Evolutionary conservation across 2,329 filamentous ascomycete species (phyloP).

Genomic region (Ophiostoma quercus): DNA sequence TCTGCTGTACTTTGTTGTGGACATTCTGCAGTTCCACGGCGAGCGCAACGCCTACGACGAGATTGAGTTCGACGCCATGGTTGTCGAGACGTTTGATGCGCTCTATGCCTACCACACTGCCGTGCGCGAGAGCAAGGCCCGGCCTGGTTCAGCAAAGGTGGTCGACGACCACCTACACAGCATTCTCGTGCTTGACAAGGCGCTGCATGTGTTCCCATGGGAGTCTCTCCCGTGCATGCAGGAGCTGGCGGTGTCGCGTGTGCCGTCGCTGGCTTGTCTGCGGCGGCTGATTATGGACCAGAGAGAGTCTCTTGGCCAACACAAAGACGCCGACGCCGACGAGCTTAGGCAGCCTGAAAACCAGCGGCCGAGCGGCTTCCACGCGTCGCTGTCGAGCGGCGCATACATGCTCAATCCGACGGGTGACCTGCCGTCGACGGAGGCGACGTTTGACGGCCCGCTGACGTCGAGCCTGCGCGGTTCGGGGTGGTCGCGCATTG

Average conservation of each 20-base stretch:
- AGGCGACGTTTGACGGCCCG: constrained; percentile 64
- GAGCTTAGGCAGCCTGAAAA: constrained; percentile 21
- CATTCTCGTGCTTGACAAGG: constrained; percentile 85
- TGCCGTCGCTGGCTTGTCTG: constrained; percentile 80
- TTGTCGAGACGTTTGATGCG: constrained; percentile 80
- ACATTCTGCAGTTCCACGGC: constrained; percentile 93
- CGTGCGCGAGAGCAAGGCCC: neutral
- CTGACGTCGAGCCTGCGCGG: constrained; percentile 58
- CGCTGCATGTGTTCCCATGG: constrained; percentile 89
- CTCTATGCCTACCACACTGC: constrained; percentile 67
- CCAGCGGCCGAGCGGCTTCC: constrained; percentile 42
- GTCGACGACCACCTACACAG: constrained; percentile 55
- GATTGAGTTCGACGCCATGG: constrained; percentile 89
- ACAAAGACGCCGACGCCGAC: neutral
- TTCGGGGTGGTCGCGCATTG: constrained; percentile 62
- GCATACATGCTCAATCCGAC: constrained; percentile 87
- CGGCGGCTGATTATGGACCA: constrained; percentile 66
- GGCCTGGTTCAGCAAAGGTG: constrained; percentile 28
- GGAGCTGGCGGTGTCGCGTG: constrained; percentile 71
- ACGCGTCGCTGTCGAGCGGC: constrained; percentile 50
- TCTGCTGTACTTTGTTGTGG: constrained; percentile 90
- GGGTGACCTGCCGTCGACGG: constrained; percentile 74
- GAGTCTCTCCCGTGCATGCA: constrained; percentile 87
- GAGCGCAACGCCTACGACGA: constrained; percentile 97
- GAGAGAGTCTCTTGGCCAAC: constrained; percentile 13